Conservation (phyloP, 495 filamentous ascomycete species). For the Astrothelium subdiscretum region DNA sequence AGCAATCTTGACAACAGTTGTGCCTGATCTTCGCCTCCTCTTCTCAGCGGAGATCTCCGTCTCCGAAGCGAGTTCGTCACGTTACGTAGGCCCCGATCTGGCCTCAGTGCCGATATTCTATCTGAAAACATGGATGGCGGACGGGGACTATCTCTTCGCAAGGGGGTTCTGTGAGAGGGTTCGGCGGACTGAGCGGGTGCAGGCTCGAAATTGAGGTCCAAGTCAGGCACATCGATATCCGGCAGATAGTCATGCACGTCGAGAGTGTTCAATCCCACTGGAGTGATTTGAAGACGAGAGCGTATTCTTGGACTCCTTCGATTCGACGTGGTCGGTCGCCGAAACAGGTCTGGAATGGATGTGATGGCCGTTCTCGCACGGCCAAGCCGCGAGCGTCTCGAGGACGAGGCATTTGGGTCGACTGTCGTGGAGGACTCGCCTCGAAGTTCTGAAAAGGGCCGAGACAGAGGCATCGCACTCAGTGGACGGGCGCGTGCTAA, state of each 20-base stretch:
- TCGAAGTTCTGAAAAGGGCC: neutral
- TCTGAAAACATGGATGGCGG: slow-evolving; percentile 12
- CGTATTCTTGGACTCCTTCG: neutral
- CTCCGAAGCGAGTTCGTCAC: slow-evolving; percentile 29
- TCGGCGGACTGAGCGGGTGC: slow-evolving; percentile 4
- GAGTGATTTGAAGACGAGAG: neutral
- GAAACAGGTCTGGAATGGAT: neutral
- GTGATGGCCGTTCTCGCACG: neutral
- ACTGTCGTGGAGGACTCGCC: neutral
- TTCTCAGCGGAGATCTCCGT: slow-evolving; percentile 24
- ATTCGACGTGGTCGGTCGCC: neutral
- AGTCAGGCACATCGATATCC: slow-evolving; percentile 15
- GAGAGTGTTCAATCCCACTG: neutral
- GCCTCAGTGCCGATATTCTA: slow-evolving; percentile 18
- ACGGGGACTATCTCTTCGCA: slow-evolving; percentile 12
- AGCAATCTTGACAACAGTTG: slow-evolving; percentile 33
- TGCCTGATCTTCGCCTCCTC: slow-evolving; percentile 34
- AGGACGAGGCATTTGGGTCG: neutral
- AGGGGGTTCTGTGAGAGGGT: slow-evolving; percentile 1
- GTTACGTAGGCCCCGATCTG: slow-evolving; percentile 24
- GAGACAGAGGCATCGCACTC: neutral
- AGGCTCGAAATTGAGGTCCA: slow-evolving; percentile 21
- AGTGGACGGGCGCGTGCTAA: neutral
- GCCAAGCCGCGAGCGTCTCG: neutral
- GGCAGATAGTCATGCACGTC: slow-evolving; percentile 14